Evolutionary conservation across 1,284 basidiomycete species (phyloP).

Genomic region (Rhizoctonia solani): DNA sequence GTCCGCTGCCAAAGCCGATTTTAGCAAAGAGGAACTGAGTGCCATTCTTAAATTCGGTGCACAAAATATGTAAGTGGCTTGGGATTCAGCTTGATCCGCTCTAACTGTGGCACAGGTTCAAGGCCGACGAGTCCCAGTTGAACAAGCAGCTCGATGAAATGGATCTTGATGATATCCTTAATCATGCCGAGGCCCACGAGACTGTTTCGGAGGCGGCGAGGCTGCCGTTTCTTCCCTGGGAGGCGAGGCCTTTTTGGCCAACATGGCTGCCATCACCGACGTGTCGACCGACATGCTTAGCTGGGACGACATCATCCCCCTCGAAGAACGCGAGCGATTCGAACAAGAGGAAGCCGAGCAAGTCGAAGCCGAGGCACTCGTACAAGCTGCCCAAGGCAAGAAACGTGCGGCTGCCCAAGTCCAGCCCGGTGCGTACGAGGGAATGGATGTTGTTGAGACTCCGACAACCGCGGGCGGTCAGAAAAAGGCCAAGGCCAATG

Average conservation of each 20-base stretch:
- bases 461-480: conserved; percentile 56
- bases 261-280: conserved; percentile 95
- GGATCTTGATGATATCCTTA: conserved; percentile 98
- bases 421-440: conserved; percentile 73
- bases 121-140: conserved; percentile 91
- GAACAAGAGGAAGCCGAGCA: conserved; percentile 82
- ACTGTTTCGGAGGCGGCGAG: conserved; percentile 80
- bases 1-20: conserved; percentile 75
- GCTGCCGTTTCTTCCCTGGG: conserved; percentile 81
- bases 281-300: conserved; percentile 92
- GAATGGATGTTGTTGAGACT: conserved; percentile 84
- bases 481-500: conserved; percentile 72
- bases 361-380: conserved; percentile 66
- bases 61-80: conserved; percentile 82
- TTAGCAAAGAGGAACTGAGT: conserved; percentile 96
- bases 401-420: conserved; percentile 86
- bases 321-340: conserved; percentile 85
- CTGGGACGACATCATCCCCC: conserved; percentile 99
- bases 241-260: conserved; percentile 94
- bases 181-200: conserved; percentile 96
- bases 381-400: conserved; percentile 69
- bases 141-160: conserved; percentile 98
- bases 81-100: background rate
- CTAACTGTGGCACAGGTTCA: conserved; percentile 65
- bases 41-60: conserved; percentile 99